phyloP scores from a whole-genome alignment of 352 stramenopile genomes.

The Phytophthora kernoviae region DNA sequence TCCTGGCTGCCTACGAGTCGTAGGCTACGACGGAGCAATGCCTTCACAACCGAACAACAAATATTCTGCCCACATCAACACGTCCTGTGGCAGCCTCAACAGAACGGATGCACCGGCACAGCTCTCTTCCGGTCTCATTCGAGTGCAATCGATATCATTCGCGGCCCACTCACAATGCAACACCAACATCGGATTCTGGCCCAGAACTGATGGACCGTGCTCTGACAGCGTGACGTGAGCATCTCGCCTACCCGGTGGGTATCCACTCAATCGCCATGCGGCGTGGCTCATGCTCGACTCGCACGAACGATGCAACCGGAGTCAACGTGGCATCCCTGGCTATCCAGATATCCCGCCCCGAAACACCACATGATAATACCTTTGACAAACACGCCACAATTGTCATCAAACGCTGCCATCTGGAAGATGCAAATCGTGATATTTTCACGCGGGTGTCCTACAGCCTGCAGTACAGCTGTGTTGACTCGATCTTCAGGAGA shows the following conservation, averaged over 20 bases:
- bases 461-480: conserved; percentile 1
- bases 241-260: not conserved
- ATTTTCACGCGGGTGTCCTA: conserved; percentile 26
- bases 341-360: conserved; percentile 6
- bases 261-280: not conserved
- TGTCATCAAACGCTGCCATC: too few species aligned
- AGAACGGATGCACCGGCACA: not conserved
- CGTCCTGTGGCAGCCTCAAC: too few species aligned
- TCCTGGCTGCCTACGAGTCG: conserved; percentile 1
- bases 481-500: conserved; percentile 20
- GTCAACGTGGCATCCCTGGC: conserved; percentile 3
- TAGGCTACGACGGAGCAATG: too few species aligned
- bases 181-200: conserved; percentile 9
- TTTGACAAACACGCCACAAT: too few species aligned
- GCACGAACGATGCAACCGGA: not conserved
- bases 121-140: not conserved
- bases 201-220: not conserved
- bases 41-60: conserved; percentile 9
- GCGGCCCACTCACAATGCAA: not conserved
- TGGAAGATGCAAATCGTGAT: conserved; percentile 13
- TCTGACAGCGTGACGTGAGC: not conserved
- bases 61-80: not conserved
- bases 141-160: not conserved
- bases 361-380: not conserved
- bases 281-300: not conserved